Evolutionary conservation across 179 eudicot species (phyloP).

Genomic region (Heliamphora pulchella): DNA sequence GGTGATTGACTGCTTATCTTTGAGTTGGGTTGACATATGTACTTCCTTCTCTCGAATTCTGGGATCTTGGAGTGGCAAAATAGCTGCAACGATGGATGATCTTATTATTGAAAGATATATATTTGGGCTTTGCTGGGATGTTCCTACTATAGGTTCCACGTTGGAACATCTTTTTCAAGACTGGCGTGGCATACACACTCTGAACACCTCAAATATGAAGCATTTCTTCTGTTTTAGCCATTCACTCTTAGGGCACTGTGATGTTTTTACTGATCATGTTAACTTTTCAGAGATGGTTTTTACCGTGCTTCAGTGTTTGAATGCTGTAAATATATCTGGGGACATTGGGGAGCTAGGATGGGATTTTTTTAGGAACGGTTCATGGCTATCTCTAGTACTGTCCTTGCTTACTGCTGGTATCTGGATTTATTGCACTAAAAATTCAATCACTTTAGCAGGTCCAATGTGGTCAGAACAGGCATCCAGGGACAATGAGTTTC

Average conservation of each 20-base stretch:
- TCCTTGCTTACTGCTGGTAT: conserved; percentile 54
- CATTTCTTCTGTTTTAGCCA: conserved; percentile 55
- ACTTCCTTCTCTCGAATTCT: conserved; percentile 47
- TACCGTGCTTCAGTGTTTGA: conserved; percentile 50
- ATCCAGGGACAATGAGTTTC: conserved; percentile 46
- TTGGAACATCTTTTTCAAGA: conserved; percentile 26
- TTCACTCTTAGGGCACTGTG: conserved; percentile 37
- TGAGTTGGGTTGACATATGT: conserved; percentile 50
- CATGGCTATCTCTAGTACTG: conserved; percentile 69
- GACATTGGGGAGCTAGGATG: conserved; percentile 50
- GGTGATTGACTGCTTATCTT: conserved; percentile 27
- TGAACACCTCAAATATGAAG: conserved; percentile 48
- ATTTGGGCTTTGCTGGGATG: conserved; percentile 88
- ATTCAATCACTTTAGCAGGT: conserved; percentile 32
- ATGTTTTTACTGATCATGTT: conserved; percentile 22
- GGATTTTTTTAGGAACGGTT: conserved; percentile 68
- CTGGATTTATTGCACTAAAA: conserved; percentile 37
- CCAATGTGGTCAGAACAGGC: conserved; percentile 32
- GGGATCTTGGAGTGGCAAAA: conserved; percentile 65
- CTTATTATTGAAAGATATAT: conserved; percentile 80
- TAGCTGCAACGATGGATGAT: conserved; percentile 63
- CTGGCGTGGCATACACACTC: conserved; percentile 27
- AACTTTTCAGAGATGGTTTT: conserved; percentile 36
- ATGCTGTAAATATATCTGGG: conserved; percentile 33
- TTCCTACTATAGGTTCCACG: conserved; percentile 45